phyloP scores from a whole-genome alignment of 2,329 filamentous ascomycete genomes.

The Cladosporium sp. region DNA sequence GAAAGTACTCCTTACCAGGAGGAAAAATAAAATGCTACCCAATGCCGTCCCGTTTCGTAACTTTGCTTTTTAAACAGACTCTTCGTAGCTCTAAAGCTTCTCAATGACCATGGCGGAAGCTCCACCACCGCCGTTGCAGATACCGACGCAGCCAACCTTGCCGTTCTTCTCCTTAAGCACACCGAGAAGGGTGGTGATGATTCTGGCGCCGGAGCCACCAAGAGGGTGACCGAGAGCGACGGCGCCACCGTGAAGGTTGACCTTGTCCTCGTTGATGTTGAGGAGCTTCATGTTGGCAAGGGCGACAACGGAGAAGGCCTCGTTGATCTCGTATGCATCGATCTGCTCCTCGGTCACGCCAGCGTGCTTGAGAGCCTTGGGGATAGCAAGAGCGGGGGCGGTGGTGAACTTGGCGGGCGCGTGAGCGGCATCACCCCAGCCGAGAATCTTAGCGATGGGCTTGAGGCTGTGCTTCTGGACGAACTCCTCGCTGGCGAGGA shows the following conservation, averaged over 20 bases:
- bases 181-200: constrained; percentile 82
- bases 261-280: constrained; percentile 71
- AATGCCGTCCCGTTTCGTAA: not conserved
- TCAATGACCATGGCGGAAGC: constrained; percentile 93
- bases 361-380: constrained; percentile 95
- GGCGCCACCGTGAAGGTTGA: constrained; percentile 92
- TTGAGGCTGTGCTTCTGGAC: constrained; percentile 87
- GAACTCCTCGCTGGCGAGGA: constrained; percentile 91
- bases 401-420: constrained; percentile 94
- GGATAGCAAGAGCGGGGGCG: constrained; percentile 86
- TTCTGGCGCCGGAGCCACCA: constrained; percentile 88
- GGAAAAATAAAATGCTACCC: not conserved
- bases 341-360: constrained; percentile 72
- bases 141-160: constrained; percentile 89
- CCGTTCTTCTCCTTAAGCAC: constrained; percentile 86
- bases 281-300: constrained; percentile 95
- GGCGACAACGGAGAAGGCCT: constrained; percentile 95
- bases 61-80: not conserved
- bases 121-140: constrained; percentile 97
- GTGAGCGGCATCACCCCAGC: constrained; percentile 92
- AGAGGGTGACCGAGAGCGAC: constrained; percentile 95
- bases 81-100: constrained; percentile 26
- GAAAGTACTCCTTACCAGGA: not conserved
- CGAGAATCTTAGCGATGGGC: constrained; percentile 92
- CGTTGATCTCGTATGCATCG: constrained; percentile 98